Evolutionary conservation across 495 filamentous ascomycete genomes (phyloP).

Genomic region (Penicillium coffeae): DNA sequence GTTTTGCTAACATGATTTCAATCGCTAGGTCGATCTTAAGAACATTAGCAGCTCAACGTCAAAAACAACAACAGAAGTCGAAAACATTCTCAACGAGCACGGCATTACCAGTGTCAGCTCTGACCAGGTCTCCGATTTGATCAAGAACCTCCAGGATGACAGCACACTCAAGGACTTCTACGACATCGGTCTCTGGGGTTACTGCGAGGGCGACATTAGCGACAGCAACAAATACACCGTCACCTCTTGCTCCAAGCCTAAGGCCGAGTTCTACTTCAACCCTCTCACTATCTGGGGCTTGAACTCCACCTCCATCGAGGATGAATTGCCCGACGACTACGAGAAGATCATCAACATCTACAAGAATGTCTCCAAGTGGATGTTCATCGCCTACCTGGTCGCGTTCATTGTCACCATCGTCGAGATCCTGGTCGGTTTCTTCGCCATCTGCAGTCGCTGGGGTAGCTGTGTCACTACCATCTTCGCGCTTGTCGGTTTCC

Average conservation of each 20-base stretch:
- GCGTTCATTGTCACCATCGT: conserved; percentile 67
- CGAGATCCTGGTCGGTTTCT: conserved; percentile 65
- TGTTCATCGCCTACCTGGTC: conserved; percentile 66
- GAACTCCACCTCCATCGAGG: conserved; percentile 47
- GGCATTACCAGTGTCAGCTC: conserved; percentile 29
- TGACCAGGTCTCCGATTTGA: conserved; percentile 25
- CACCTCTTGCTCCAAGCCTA: conserved; percentile 51
- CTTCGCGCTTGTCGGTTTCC: conserved; percentile 56
- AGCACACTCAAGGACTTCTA: conserved; percentile 72
- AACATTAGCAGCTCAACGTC: conserved; percentile 31
- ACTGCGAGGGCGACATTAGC: conserved; percentile 67
- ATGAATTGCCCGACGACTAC: conserved; percentile 62
- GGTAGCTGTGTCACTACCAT: conserved; percentile 76
- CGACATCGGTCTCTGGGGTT: conserved; percentile 79
- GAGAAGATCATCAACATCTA: conserved; percentile 66
- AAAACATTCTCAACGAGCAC: conserved; percentile 22
- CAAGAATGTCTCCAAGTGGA: conserved; percentile 70
- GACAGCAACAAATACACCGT: conserved; percentile 34
- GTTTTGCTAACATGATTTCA: conserved; percentile 8
- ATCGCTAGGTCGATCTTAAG: conserved; percentile 32
- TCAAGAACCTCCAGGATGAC: conserved; percentile 38
- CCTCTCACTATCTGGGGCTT: conserved; percentile 59
- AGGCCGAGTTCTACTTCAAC: conserved; percentile 76
- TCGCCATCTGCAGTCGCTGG: conserved; percentile 64
- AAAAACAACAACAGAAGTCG: conserved; percentile 18